Percentiles rank a stretch among this genome's conserved stretches.
These are phyloP conservation scores for Trypethelium eluteriae DNA, from an alignment of 495 filamentous ascomycete species.

Conservation along the genomic window DNA sequence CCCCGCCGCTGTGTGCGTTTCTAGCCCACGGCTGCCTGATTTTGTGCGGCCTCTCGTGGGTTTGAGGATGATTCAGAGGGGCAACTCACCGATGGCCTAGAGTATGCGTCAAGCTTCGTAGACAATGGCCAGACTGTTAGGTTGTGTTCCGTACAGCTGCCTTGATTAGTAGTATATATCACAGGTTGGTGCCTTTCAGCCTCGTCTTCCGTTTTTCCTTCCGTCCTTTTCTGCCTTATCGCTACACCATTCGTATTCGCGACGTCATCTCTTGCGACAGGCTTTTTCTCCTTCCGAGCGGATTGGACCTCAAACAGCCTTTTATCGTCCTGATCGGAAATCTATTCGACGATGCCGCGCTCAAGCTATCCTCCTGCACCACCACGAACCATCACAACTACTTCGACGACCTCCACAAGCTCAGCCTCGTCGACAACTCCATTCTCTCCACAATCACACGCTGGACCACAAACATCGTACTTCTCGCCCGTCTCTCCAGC, in stretches of 20 bases:
- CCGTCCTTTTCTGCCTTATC: constrained; percentile 5
- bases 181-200: not conserved
- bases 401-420: not conserved
- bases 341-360: not conserved
- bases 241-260: not conserved
- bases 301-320: not conserved
- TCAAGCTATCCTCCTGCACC: not conserved
- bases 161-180: not conserved
- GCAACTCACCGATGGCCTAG: constrained; percentile 3
- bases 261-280: not conserved
- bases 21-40: constrained; percentile 1
- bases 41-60: not conserved
- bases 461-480: constrained; percentile 12
- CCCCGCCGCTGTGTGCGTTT: not conserved
- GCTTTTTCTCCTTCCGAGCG: not conserved
- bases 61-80: not conserved
- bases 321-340: not conserved
- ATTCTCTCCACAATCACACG: not conserved
- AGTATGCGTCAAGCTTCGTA: not conserved
- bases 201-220: not conserved
- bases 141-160: not conserved
- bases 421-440: not conserved
- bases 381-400: constrained; percentile 1
- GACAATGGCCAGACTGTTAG: too few relatives aligned
- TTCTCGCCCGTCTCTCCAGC: constrained; percentile 5